Percentiles rank a stretch among this genome's conserved stretches.
These are phyloP conservation scores for Volvox carteri DNA, from an alignment of 163 green algal species.

Conservation along the genomic window DNA sequence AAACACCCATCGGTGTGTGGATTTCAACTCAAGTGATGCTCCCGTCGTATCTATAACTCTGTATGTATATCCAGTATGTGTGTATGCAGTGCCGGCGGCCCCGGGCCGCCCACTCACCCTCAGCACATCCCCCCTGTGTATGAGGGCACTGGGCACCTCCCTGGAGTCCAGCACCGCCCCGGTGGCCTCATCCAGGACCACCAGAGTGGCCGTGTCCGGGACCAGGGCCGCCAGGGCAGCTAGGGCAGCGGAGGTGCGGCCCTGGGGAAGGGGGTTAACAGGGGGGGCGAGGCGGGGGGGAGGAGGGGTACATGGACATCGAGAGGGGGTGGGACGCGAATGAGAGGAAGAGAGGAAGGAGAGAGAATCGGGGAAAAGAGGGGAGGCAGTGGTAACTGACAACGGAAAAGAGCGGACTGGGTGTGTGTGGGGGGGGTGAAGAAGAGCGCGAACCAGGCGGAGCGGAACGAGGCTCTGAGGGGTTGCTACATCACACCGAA, in stretches of 20 bases:
- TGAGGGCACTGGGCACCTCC: slow-evolving; percentile 80
- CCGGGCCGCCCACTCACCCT: slow-evolving; percentile 69
- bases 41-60: no score
- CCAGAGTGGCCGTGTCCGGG: slow-evolving; percentile 80
- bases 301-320: neutral
- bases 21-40: no score
- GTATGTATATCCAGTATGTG: no score
- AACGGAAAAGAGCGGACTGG: neutral
- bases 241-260: slow-evolving; percentile 61
- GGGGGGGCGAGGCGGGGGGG: neutral
- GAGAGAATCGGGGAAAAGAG: neutral
- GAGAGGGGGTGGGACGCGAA: neutral
- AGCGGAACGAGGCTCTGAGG: no score
- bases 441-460: no score
- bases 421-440: no score
- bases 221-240: slow-evolving; percentile 82
- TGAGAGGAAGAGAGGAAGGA: neutral
- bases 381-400: neutral
- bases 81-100: no score
- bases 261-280: slow-evolving; percentile 54
- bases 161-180: slow-evolving; percentile 69
- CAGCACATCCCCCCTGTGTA: slow-evolving; percentile 90
- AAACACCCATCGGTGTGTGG: no score
- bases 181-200: slow-evolving; percentile 70
- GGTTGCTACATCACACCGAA: no score